Percentiles rank a stretch among this genome's conserved stretches.
Evolutionary conservation across 805 yeast species (phyloP).

Genomic region (Cyberlindnera meyerae): DNA sequence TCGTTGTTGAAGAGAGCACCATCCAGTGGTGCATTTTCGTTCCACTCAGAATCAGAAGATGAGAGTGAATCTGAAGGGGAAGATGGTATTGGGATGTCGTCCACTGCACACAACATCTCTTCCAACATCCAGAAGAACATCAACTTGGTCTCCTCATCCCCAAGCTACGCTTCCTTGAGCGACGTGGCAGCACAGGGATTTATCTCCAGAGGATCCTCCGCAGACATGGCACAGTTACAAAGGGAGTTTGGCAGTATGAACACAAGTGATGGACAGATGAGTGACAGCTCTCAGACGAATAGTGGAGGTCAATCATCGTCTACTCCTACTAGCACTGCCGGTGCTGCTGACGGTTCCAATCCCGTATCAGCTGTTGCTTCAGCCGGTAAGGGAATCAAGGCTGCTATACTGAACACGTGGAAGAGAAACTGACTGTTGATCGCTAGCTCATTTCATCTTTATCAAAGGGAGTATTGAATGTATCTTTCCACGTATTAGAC

Average conservation of each 20-base stretch:
- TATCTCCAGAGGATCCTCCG: slow-evolving; percentile 24
- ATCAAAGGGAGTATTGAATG: too few relatives aligned
- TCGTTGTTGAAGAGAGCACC: slow-evolving; percentile 1
- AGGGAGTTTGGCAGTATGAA: slow-evolving; percentile 16
- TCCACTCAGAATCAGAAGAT: slow-evolving; percentile 21
- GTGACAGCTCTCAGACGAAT: too few relatives aligned
- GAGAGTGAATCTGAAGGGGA: slow-evolving; percentile 27
- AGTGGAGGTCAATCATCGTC: too few relatives aligned
- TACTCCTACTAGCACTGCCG: too few relatives aligned
- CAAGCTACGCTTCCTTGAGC: slow-evolving; percentile 42
- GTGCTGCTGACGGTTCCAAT: too few relatives aligned
- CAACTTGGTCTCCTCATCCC: slow-evolving; percentile 24
- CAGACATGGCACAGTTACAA: slow-evolving; percentile 17
- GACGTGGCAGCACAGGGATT: slow-evolving; percentile 47
- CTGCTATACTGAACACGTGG: slow-evolving; percentile 22
- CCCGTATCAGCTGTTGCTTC: neutral
- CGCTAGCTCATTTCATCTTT: neutral
- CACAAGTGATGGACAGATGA: slow-evolving; percentile 9
- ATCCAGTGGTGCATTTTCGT: slow-evolving; percentile 8
- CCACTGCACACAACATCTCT: slow-evolving; percentile 9
- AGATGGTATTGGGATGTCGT: neutral
- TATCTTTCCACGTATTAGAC: too few relatives aligned
- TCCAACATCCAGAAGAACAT: slow-evolving; percentile 7
- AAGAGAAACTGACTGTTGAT: slow-evolving; percentile 11
- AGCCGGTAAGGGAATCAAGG: slow-evolving; percentile 10